phyloP scores from a whole-genome alignment of 257 asterid genomes.

The Parsonsia alboflavescens region DNA sequence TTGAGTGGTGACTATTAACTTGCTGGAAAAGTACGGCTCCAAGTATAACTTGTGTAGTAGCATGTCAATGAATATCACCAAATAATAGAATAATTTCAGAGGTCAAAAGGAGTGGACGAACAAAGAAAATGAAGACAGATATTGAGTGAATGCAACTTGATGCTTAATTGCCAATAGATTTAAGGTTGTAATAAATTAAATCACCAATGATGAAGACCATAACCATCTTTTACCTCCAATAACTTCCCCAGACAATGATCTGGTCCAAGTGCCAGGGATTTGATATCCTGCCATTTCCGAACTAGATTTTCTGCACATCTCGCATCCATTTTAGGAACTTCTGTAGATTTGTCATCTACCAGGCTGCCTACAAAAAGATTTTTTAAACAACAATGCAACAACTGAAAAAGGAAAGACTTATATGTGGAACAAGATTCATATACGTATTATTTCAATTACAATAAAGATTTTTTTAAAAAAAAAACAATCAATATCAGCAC shows the following conservation, averaged over 20 bases:
- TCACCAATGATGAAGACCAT: neutral
- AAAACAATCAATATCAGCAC: neutral
- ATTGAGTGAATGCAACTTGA: neutral
- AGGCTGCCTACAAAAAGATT: slow-evolving; percentile 36
- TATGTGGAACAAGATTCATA: neutral
- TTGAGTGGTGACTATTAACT: neutral
- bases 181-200: neutral
- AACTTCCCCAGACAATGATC: slow-evolving; percentile 61
- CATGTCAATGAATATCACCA: neutral
- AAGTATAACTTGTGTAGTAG: neutral
- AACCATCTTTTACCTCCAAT: slow-evolving; percentile 54
- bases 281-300: slow-evolving; percentile 78
- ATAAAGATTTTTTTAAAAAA: neutral
- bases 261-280: slow-evolving; percentile 91
- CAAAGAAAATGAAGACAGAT: neutral
- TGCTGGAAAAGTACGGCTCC: neutral
- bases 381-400: slow-evolving; percentile 12
- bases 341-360: slow-evolving; percentile 43
- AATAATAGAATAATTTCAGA: neutral
- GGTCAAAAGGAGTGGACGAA: neutral
- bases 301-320: slow-evolving; percentile 79
- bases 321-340: slow-evolving; percentile 84
- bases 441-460: neutral
- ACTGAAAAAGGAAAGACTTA: neutral
- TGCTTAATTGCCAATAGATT: neutral